Evolutionary conservation across 1,139 yeast genomes (phyloP).

Genomic region (Candida pseudocylindracea): DNA sequence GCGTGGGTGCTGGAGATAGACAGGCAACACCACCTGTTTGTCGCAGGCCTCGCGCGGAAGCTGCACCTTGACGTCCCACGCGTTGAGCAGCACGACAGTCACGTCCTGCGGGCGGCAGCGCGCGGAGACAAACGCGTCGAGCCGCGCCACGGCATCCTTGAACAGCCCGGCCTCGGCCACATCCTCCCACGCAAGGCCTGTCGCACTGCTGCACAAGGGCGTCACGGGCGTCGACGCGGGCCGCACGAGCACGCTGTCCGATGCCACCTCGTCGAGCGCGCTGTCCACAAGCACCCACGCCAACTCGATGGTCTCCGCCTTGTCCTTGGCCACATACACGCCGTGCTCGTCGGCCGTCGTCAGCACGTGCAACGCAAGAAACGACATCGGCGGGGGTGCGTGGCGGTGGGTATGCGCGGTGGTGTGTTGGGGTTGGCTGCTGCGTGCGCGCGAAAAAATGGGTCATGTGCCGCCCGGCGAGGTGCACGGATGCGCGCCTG

Average conservation of each 20-base stretch:
- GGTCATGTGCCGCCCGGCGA: too few relatives aligned
- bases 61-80: slow-evolving; percentile 55
- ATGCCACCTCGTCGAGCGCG: slow-evolving; percentile 12
- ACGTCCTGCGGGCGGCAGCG: slow-evolving; percentile 13
- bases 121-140: slow-evolving; percentile 24
- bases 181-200: slow-evolving; percentile 40
- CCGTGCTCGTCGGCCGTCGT: slow-evolving; percentile 52
- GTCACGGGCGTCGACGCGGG: slow-evolving; percentile 54
- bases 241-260: slow-evolving; percentile 26
- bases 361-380: too few relatives aligned
- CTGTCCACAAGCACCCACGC: slow-evolving; percentile 36
- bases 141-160: slow-evolving; percentile 31
- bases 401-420: too few relatives aligned
- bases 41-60: slow-evolving; percentile 68
- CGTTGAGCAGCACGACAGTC: slow-evolving; percentile 42
- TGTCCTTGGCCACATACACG: slow-evolving; percentile 33
- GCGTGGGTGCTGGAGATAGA: slow-evolving; percentile 53
- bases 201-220: slow-evolving; percentile 28
- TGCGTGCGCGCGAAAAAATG: too few relatives aligned
- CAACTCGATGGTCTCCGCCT: slow-evolving; percentile 42
- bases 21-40: slow-evolving; percentile 48
- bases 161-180: slow-evolving; percentile 31
- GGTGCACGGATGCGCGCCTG: too few relatives aligned
- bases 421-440: too few relatives aligned
- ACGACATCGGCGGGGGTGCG: too few relatives aligned